Evolutionary conservation across 257 asterid genomes (phyloP).

Genomic region (Solanum piurae): DNA sequence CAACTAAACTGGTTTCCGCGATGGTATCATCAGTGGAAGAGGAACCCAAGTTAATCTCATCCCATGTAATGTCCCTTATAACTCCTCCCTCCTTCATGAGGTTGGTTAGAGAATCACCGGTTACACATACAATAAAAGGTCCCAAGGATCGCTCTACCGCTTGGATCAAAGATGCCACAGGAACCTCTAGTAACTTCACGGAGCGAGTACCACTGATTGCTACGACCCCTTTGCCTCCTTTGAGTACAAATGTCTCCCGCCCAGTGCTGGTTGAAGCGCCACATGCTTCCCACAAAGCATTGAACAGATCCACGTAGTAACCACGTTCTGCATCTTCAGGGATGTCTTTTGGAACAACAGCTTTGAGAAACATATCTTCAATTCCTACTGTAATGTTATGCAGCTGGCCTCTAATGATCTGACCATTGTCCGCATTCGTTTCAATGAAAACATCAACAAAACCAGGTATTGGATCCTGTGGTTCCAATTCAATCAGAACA

Average conservation of each 20-base stretch:
- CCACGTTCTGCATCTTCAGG: slow-evolving; percentile 27
- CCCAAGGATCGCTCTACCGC: slow-evolving; percentile 62
- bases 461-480: slow-evolving; percentile 85
- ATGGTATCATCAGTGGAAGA: slow-evolving; percentile 20
- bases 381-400: slow-evolving; percentile 69
- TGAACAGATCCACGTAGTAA: slow-evolving; percentile 49
- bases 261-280: slow-evolving; percentile 74
- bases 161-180: slow-evolving; percentile 37
- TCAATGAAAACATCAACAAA: slow-evolving; percentile 60
- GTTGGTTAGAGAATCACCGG: slow-evolving; percentile 64
- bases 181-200: slow-evolving; percentile 73
- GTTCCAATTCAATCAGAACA: slow-evolving; percentile 81
- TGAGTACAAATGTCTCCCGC: slow-evolving; percentile 63
- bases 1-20: slow-evolving; percentile 29
- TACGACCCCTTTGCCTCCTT: slow-evolving; percentile 84
- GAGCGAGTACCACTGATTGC: slow-evolving; percentile 82
- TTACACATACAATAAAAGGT: slow-evolving; percentile 74
- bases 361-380: slow-evolving; percentile 90
- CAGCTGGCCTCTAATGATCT: slow-evolving; percentile 68
- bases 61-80: slow-evolving; percentile 49
- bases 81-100: slow-evolving; percentile 51
- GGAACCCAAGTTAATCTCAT: slow-evolving; percentile 37
- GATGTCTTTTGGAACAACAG: slow-evolving; percentile 59
- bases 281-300: slow-evolving; percentile 94
- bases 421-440: slow-evolving; percentile 70